phyloP scores from a whole-genome alignment of 257 asterid species.

The Hygrophila difformis region DNA sequence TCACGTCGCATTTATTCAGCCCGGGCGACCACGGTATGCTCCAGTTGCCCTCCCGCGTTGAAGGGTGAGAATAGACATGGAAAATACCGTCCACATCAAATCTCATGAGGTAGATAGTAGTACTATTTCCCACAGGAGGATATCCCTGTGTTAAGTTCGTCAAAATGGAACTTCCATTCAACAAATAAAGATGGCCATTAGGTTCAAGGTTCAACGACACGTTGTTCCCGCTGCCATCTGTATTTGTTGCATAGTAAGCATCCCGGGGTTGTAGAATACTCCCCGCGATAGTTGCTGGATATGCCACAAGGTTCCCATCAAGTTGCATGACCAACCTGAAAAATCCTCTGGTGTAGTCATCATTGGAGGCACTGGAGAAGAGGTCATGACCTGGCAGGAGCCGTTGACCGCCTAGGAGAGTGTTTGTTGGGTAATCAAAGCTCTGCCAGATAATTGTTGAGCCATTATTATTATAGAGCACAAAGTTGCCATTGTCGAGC shows the following conservation, averaged over 20 bases:
- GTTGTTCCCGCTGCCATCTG: not conserved
- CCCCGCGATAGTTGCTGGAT: conserved; percentile 3
- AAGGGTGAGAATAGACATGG: not conserved
- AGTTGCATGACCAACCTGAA: conserved; percentile 25
- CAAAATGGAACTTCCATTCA: conserved; percentile 13
- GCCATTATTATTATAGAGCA: conserved; percentile 18
- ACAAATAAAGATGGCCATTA: conserved; percentile 36
- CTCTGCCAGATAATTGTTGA: conserved; percentile 25
- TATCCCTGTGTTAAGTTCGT: conserved; percentile 28
- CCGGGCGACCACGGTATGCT: not conserved
- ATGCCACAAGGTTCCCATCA: conserved; percentile 35
- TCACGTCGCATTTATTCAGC: not conserved
- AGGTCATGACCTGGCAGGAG: conserved; percentile 13
- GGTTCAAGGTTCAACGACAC: conserved; percentile 17
- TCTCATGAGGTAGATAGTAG: conserved; percentile 25
- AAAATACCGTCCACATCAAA: conserved; percentile 38
- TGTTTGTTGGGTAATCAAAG: conserved; percentile 30
- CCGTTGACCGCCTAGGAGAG: conserved; percentile 18
- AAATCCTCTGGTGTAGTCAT: conserved; percentile 12
- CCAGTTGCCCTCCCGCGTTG: not conserved
- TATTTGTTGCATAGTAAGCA: conserved; percentile 14
- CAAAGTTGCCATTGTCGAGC: conserved; percentile 31
- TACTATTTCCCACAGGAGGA: not conserved
- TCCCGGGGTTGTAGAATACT: too few species aligned
- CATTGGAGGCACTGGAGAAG: conserved; percentile 24